Conservation (phyloP, 2,329 filamentous ascomycete genomes). For the Pleomassaria siparia region DNA sequence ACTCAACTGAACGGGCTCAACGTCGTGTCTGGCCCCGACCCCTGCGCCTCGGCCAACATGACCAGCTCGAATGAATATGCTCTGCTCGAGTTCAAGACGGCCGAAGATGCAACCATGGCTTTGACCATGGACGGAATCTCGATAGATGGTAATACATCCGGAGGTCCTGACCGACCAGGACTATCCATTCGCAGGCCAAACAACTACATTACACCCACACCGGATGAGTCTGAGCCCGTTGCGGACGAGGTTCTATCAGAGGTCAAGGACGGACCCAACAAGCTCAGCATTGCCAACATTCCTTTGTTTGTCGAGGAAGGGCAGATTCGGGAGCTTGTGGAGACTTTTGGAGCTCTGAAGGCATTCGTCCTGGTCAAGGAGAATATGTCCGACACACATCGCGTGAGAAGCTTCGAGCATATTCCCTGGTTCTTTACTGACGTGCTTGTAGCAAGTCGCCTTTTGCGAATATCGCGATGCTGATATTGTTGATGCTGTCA, state of each 20-base stretch:
- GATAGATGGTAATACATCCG: constrained; percentile 63
- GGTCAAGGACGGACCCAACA: constrained; percentile 91
- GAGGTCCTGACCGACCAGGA: constrained; percentile 52
- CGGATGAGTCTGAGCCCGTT: constrained; percentile 66
- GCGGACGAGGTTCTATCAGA: constrained; percentile 75
- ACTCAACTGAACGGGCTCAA: constrained; percentile 96
- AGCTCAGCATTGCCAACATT: constrained; percentile 90
- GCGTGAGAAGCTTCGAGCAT: constrained; percentile 59
- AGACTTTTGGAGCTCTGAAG: constrained; percentile 90
- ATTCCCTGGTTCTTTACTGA: no score
- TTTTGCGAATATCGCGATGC: constrained; percentile 94
- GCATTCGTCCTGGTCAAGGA: constrained; percentile 91
- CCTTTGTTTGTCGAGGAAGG: constrained; percentile 86
- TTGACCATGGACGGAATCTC: constrained; percentile 85
- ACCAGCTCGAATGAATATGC: constrained; percentile 79
- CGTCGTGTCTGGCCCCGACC: constrained; percentile 78
- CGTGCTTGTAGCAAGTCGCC: constrained; percentile 71
- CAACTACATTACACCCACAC: constrained; percentile 90
- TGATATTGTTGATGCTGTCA: constrained; percentile 75
- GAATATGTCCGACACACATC: constrained; percentile 77
- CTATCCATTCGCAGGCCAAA: constrained; percentile 84
- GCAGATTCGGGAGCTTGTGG: constrained; percentile 85
- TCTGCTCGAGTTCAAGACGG: constrained; percentile 84
- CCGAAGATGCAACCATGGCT: constrained; percentile 86
- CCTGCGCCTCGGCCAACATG: constrained; percentile 81